Evolutionary conservation across 192 early-diverging fungal species (phyloP).

Genomic region (Kappamyces sp.): DNA sequence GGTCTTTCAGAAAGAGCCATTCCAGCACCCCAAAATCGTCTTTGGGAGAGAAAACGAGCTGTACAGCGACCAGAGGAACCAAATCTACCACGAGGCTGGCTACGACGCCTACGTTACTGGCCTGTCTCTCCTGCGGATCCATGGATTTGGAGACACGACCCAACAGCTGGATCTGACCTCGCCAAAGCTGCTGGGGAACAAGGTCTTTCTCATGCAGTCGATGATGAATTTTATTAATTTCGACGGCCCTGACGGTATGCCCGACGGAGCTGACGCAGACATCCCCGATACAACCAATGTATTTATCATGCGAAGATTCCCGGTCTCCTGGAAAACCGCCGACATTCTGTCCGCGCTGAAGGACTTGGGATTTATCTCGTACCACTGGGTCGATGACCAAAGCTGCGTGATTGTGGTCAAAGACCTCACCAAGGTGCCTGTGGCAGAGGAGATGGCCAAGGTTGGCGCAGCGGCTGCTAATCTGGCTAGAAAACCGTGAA

Average conservation of each 20-base stretch:
- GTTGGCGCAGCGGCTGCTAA: too few species aligned
- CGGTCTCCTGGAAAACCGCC: constrained; percentile 30
- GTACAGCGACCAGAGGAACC: constrained; percentile 20
- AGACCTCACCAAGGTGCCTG: constrained; percentile 17
- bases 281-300: constrained; percentile 35
- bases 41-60: constrained; percentile 35
- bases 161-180: not conserved
- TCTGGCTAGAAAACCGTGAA: too few species aligned
- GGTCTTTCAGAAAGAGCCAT: constrained; percentile 34
- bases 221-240: constrained; percentile 58
- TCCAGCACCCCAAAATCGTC: constrained; percentile 45
- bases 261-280: constrained; percentile 16
- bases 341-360: constrained; percentile 46
- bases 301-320: constrained; percentile 53
- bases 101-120: constrained; percentile 92
- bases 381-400: constrained; percentile 47
- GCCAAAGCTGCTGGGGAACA: constrained; percentile 34
- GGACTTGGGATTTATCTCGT: constrained; percentile 34
- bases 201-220: constrained; percentile 62
- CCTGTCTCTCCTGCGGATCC: constrained; percentile 65
- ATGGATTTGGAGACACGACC: constrained; percentile 23
- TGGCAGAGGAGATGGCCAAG: not conserved
- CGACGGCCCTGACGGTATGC: constrained; percentile 40
- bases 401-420: constrained; percentile 47
- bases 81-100: constrained; percentile 79